A percentile compares a stretch with the other conserved stretches of the same genome.
These are phyloP conservation scores for Trichosanthes cucumerina DNA, from an alignment of 306 rosid species.

Conservation along the genomic window DNA sequence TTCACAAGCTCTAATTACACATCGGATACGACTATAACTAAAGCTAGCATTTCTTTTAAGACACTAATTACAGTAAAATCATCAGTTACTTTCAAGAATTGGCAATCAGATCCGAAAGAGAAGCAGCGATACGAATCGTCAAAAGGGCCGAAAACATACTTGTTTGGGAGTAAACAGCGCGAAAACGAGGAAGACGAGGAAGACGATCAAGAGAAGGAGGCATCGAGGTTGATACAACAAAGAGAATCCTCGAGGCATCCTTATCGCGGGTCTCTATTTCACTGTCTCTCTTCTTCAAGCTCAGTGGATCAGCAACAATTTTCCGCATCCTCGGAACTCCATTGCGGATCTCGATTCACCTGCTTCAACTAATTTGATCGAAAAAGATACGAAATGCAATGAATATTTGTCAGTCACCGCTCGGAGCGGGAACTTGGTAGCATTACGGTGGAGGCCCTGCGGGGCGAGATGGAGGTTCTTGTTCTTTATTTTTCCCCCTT, in stretches of 20 bases:
- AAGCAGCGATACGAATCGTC: not conserved
- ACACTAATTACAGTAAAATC: not conserved
- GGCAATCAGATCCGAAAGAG: slow-evolving; percentile 5
- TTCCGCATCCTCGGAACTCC: not conserved
- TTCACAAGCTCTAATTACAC: no score
- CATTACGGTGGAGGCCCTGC: not conserved
- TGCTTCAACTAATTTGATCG: not conserved
- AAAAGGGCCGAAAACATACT: not conserved
- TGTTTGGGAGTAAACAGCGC: not conserved
- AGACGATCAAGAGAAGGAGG: slow-evolving; percentile 1
- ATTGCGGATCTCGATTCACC: not conserved
- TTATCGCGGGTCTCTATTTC: not conserved
- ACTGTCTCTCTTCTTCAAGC: not conserved
- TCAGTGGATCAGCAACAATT: slow-evolving; percentile 8
- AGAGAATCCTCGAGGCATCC: slow-evolving; percentile 9
- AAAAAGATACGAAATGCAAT: not conserved
- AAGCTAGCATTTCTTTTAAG: not conserved
- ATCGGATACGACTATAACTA: no score
- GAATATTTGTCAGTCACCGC: not conserved
- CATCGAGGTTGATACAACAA: slow-evolving; percentile 6
- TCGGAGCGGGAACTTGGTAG: not conserved
- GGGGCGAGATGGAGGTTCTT: not conserved
- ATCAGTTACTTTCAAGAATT: not conserved
- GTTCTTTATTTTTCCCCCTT: not conserved
- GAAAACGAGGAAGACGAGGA: slow-evolving; percentile 1